Conservation (phyloP, 2,329 filamentous ascomycete species). For the Didymella pinodella region DNA sequence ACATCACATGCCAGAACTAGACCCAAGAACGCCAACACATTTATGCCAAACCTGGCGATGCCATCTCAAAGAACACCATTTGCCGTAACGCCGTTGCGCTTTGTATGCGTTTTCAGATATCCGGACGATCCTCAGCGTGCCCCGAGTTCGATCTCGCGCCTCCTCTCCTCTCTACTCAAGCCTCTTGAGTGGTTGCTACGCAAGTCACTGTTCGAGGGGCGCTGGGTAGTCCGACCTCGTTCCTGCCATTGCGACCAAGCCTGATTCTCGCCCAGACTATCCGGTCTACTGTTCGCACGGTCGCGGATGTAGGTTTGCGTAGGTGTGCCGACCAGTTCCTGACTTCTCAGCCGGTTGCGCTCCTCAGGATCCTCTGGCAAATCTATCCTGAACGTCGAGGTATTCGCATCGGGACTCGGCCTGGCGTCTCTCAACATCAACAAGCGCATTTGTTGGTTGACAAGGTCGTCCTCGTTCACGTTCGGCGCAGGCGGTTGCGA, state of each 20-base stretch:
- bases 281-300: slow-evolving; percentile 37
- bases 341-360: slow-evolving; percentile 36
- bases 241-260: slow-evolving; percentile 43
- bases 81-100: slow-evolving; percentile 24
- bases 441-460: slow-evolving; percentile 60
- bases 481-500: slow-evolving; percentile 35
- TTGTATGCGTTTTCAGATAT: slow-evolving; percentile 12
- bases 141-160: slow-evolving; percentile 54
- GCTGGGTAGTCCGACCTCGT: slow-evolving; percentile 39
- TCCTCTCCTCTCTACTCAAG: slow-evolving; percentile 50
- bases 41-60: slow-evolving; percentile 3
- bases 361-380: slow-evolving; percentile 47
- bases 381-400: slow-evolving; percentile 55
- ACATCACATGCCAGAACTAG: not conserved
- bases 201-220: slow-evolving; percentile 36
- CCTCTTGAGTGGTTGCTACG: slow-evolving; percentile 44
- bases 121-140: slow-evolving; percentile 12
- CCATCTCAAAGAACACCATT: slow-evolving; percentile 21
- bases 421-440: slow-evolving; percentile 52
- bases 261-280: slow-evolving; percentile 41
- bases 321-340: slow-evolving; percentile 45
- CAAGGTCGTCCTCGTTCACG: slow-evolving; percentile 58
- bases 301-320: slow-evolving; percentile 30
- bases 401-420: slow-evolving; percentile 44
- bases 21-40: slow-evolving; percentile 1